Conservation (phyloP, 2,329 filamentous ascomycete genomes). For the Phialocephala sp. region DNA sequence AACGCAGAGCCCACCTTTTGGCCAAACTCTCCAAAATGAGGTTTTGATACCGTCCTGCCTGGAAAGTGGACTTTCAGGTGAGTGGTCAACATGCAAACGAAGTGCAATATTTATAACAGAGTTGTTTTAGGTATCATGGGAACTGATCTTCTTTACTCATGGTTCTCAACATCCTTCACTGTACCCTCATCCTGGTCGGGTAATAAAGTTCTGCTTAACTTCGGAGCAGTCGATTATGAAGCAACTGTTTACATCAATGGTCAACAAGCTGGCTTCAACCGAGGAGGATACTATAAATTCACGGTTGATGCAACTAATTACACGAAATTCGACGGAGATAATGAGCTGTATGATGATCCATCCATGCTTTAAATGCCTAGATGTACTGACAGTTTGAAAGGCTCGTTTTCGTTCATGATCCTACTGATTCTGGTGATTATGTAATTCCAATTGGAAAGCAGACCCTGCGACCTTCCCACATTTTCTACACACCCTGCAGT, state of each 20-base stretch:
- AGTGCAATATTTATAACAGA: not conserved
- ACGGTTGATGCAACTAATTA: conserved; percentile 60
- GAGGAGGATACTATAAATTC: conserved; percentile 68
- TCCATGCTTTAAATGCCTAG: not conserved
- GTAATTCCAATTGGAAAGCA: conserved; percentile 73
- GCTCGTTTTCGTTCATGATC: conserved; percentile 70
- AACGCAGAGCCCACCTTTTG: conserved; percentile 51
- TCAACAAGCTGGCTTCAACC: conserved; percentile 55
- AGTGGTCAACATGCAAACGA: not conserved
- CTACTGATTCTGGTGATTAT: conserved; percentile 61
- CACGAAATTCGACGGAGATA: conserved; percentile 47
- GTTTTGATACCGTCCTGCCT: conserved; percentile 60
- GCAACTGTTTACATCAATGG: conserved; percentile 64
- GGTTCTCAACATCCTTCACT: conserved; percentile 55
- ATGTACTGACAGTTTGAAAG: conserved; percentile 43
- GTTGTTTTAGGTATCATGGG: conserved; percentile 47
- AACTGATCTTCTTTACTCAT: conserved; percentile 47
- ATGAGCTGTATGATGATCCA: conserved; percentile 55
- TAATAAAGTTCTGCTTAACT: conserved; percentile 52
- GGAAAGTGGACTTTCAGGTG: conserved; percentile 56
- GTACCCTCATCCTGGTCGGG: conserved; percentile 45
- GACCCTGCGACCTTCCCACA: conserved; percentile 53
- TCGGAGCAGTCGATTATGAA: conserved; percentile 58
- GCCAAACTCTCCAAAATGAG: conserved; percentile 48
- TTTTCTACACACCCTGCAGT: conserved; percentile 75